phyloP scores from a whole-genome alignment of 345 rosid species.

The Trapa incisa region DNA sequence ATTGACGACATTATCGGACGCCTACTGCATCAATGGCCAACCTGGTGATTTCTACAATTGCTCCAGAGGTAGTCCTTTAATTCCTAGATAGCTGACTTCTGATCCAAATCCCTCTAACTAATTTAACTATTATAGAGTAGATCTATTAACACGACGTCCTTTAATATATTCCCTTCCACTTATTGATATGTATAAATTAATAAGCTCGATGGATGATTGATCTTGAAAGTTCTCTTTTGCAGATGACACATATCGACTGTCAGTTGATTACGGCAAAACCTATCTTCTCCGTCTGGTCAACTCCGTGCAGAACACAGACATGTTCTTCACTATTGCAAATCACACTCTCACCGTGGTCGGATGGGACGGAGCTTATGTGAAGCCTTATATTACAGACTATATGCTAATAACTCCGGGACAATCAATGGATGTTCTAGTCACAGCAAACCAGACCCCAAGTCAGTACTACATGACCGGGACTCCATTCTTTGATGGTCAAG shows the following conservation, averaged over 20 bases:
- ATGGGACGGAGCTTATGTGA: constrained; percentile 22
- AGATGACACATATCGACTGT: constrained; percentile 12
- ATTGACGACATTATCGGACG: constrained; percentile 20
- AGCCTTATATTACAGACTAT: constrained; percentile 12
- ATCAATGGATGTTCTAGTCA: constrained; percentile 23
- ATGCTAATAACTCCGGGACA: constrained; percentile 24
- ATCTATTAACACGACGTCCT: no score
- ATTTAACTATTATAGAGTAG: no score
- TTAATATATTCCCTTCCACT: neutral
- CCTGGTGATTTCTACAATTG: constrained; percentile 22
- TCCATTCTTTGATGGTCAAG: constrained; percentile 12
- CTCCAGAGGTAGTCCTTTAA: constrained; percentile 9
- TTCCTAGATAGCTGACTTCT: no score
- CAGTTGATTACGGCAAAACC: constrained; percentile 24
- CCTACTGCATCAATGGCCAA: constrained; percentile 27
- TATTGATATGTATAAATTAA: neutral
- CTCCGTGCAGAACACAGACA: constrained; percentile 15
- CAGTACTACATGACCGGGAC: constrained; percentile 21
- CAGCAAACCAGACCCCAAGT: constrained; percentile 13
- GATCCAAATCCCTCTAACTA: no score
- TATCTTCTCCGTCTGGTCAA: constrained; percentile 25
- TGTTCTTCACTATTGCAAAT: constrained; percentile 23
- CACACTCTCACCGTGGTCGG: constrained; percentile 25
- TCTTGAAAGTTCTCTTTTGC: neutral
- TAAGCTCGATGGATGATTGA: no score